Base-by-base conservation (phyloP, 2,329 filamentous ascomycete genomes). In the Venturia oleaginea region DNA sequence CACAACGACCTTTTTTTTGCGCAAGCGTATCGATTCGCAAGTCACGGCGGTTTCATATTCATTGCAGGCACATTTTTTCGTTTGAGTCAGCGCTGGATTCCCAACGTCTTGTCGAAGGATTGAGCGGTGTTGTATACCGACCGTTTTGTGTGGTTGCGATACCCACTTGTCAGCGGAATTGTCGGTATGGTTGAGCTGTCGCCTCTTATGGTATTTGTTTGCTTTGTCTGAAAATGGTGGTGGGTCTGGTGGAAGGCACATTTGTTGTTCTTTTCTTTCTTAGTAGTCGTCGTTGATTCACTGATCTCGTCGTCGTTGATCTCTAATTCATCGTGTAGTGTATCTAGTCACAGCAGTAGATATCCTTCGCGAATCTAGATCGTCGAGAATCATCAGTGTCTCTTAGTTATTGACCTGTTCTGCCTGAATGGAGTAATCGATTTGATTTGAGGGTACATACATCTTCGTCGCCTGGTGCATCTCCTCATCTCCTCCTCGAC, bases 51-150 rank as follows among this genome's bases (percentile, higher is more conserved):
- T 32, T 57, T 10, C 27, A 32, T 32, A 2, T 32, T 34, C 19
- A 34, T 57, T 22, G 30, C 27, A 8, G 30, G 51, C 24, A 57
- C 34, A n/a, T 11, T 32, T 10, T 13, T 57, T n/a, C 17, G 34
- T 22, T 57, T 57, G 15, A 57, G 51, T 57, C 51, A 57, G 51
- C 51, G 51, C 51, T 32, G 51, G 51, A 57, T 57, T 34, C 24
- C 51, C 51, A 34, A 32, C 51, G 51, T 57, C 51, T 57, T 57
- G 51, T 57, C 30, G 17, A 57, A 57, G 30, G 51, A 34, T 57
- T 34, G 51, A 57, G 51, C 51, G 51, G 51, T 51, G 51, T 57
- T 57, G 51, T 57, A 57, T 57, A 57, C 51, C 30, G 51, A 57
- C 30, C 51, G 27, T 57, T 57, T 57, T 57, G 51, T 57, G 51